These are phyloP conservation scores for Globisporangium megalacanthum DNA, from an alignment of 352 stramenopile genomes.

Conservation along the genomic window DNA sequence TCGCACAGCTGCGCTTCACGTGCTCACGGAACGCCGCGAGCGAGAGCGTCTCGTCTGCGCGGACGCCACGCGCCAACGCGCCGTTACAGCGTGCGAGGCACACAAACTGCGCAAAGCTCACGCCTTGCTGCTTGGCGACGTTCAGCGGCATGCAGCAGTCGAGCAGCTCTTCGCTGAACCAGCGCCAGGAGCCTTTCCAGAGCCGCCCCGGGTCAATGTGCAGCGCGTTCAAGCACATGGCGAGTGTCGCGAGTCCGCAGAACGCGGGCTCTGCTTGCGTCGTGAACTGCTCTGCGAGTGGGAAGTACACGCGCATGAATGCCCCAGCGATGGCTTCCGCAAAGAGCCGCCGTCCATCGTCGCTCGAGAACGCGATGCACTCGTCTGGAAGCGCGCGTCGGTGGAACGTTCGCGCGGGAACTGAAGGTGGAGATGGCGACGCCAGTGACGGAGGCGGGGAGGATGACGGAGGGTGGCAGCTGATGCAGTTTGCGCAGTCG, in stretches of 20 bases:
- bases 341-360: conserved; percentile 78
- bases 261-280: conserved; percentile 91
- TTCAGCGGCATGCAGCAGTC: conserved; percentile 74
- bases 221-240: conserved; percentile 78
- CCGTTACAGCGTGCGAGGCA: conserved; percentile 63
- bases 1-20: conserved; percentile 70
- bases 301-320: conserved; percentile 92
- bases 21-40: conserved; percentile 48
- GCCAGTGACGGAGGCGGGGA: too few relatives aligned
- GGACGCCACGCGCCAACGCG: conserved; percentile 37
- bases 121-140: conserved; percentile 66
- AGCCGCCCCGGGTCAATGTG: conserved; percentile 68
- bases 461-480: too few relatives aligned
- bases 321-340: conserved; percentile 44
- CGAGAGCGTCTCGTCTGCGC: conserved; percentile 43
- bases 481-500: too few relatives aligned
- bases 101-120: conserved; percentile 66
- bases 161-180: conserved; percentile 82
- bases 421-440: too few relatives aligned
- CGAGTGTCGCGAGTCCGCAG: conserved; percentile 82
- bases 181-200: conserved; percentile 78
- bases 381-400: conserved; percentile 73
- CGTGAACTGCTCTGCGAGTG: conserved; percentile 85
- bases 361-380: conserved; percentile 81
- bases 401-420: conserved; percentile 46